Conservation (phyloP, 2,329 filamentous ascomycete genomes). For the Podosphaera aphanis region DNA sequence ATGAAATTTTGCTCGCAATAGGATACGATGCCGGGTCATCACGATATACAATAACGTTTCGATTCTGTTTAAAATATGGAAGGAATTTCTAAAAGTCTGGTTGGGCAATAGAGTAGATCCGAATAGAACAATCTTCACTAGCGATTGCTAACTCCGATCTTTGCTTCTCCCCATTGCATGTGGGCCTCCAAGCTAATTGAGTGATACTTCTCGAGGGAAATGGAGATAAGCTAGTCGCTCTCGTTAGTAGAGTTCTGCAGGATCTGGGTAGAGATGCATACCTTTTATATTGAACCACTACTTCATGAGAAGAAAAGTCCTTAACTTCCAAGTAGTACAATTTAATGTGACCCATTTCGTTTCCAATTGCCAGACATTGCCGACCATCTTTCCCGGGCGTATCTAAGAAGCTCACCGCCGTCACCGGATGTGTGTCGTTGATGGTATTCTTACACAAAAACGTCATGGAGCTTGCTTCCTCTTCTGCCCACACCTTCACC, state of each 20-base stretch:
- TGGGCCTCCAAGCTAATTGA: conserved; percentile 46
- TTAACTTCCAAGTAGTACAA: conserved; percentile 10
- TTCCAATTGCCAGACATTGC: conserved; percentile 30
- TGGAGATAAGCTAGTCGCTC: conserved; percentile 21
- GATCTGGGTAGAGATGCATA: conserved; percentile 3
- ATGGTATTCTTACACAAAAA: conserved; percentile 22
- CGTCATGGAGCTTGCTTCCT: conserved; percentile 10
- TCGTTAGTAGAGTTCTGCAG: not conserved
- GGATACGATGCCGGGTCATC: too few relatives aligned
- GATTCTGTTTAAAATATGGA: not conserved
- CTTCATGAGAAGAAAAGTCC: conserved; percentile 12
- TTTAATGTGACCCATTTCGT: conserved; percentile 21
- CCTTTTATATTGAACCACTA: conserved; percentile 7
- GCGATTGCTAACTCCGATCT: conserved; percentile 14
- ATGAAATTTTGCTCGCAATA: too few relatives aligned
- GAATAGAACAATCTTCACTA: conserved; percentile 35
- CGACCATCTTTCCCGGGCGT: conserved; percentile 11
- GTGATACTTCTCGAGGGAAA: conserved; percentile 18
- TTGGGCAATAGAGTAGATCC: conserved; percentile 24
- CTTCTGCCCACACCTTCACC: conserved; percentile 42
- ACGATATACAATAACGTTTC: too few relatives aligned
- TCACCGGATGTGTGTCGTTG: conserved; percentile 35
- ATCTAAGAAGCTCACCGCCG: conserved; percentile 43
- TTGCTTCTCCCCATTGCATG: conserved; percentile 3
- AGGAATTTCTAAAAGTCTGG: not conserved